A percentile compares a stretch with the other conserved stretches of the same genome.
These are phyloP conservation scores for Monosporascus cannonballus DNA, from an alignment of 2,329 filamentous ascomycete species.

Conservation along the genomic window DNA sequence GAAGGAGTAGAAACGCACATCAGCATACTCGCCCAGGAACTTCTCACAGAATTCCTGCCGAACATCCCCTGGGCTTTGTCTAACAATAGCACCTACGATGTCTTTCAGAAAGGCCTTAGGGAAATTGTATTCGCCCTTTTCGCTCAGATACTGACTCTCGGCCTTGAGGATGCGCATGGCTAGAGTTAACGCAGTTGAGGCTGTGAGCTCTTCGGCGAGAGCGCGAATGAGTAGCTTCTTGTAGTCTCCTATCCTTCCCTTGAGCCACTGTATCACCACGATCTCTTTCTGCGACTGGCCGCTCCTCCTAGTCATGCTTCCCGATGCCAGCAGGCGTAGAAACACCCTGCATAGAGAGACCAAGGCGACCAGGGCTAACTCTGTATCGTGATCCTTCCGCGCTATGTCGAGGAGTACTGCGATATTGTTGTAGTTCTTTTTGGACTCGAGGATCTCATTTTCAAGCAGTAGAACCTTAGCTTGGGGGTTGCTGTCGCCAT, in stretches of 20 bases:
- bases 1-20: conserved; percentile 80
- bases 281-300: conserved; percentile 65
- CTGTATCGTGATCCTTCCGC: conserved; percentile 41
- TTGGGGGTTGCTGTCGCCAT: conserved; percentile 43
- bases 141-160: conserved; percentile 58
- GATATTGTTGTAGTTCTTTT: conserved; percentile 90
- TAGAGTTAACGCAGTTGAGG: conserved; percentile 67
- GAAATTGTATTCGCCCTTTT: conserved; percentile 62
- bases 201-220: conserved; percentile 57
- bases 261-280: conserved; percentile 73
- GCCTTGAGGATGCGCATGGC: conserved; percentile 81
- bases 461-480: conserved; percentile 70
- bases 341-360: conserved; percentile 85
- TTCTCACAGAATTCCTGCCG: conserved; percentile 70
- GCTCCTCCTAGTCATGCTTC: conserved; percentile 61
- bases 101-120: conserved; percentile 59
- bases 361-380: conserved; percentile 60
- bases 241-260: conserved; percentile 67
- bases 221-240: conserved; percentile 55
- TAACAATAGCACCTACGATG: conserved; percentile 58
- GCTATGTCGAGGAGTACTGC: conserved; percentile 60
- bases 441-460: conserved; percentile 74
- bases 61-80: conserved; percentile 50
- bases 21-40: conserved; percentile 74
- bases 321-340: conserved; percentile 69